Conservation (phyloP, 1,139 yeast species). For the Suhomyces chickasaworum region DNA sequence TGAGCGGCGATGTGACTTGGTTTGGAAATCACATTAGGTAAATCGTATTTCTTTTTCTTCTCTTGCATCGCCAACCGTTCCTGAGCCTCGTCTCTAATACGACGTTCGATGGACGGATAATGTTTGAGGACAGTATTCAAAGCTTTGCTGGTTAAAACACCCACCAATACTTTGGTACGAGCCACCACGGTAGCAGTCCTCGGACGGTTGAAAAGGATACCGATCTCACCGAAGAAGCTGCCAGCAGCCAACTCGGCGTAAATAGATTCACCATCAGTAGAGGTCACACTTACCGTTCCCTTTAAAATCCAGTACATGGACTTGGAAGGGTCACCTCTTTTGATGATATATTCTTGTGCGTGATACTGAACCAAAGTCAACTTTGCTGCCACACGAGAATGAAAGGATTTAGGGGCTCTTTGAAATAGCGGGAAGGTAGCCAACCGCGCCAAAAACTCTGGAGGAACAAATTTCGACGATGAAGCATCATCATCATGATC, state of each 20-base stretch:
- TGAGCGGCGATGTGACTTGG: background rate
- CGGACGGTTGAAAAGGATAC: slow-evolving; percentile 72
- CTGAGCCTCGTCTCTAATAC: slow-evolving; percentile 77
- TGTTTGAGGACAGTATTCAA: slow-evolving; percentile 59
- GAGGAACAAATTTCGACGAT: slow-evolving; percentile 38
- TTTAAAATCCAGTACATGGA: slow-evolving; percentile 80
- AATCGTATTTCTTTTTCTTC: slow-evolving; percentile 46
- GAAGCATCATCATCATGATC: slow-evolving; percentile 10
- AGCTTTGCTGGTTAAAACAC: slow-evolving; percentile 66
- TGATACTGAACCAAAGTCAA: slow-evolving; percentile 60
- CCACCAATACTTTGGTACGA: slow-evolving; percentile 62
- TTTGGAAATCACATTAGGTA: slow-evolving; percentile 16
- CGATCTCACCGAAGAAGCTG: slow-evolving; percentile 76
- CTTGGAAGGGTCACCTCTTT: slow-evolving; percentile 71
- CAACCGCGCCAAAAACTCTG: slow-evolving; percentile 53
- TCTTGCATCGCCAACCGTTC: slow-evolving; percentile 72
- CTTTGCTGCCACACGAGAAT: slow-evolving; percentile 58
- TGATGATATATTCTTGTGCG: slow-evolving; percentile 68
- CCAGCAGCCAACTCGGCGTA: slow-evolving; percentile 73
- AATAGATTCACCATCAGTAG: slow-evolving; percentile 73
- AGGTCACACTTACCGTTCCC: slow-evolving; percentile 72
- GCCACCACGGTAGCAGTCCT: slow-evolving; percentile 82
- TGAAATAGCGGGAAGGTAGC: slow-evolving; percentile 63
- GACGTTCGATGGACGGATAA: slow-evolving; percentile 65
- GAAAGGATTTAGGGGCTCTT: slow-evolving; percentile 66